Conservation (phyloP, 257 asterid genomes). For the Fraxinus anomala region DNA sequence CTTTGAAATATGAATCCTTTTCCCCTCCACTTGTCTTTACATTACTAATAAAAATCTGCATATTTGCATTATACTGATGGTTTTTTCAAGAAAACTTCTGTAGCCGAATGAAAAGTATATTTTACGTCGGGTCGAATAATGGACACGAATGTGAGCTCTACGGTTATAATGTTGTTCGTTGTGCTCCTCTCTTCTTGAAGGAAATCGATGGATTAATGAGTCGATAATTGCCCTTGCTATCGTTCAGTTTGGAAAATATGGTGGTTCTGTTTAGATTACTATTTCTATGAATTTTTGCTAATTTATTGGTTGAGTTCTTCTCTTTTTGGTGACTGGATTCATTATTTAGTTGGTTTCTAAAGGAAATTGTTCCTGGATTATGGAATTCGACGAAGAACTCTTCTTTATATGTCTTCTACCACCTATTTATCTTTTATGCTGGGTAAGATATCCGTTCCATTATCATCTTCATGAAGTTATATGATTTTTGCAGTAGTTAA, state of each 20-base stretch:
- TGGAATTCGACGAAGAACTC: constrained; percentile 68
- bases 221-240: constrained; percentile 55
- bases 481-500: no score
- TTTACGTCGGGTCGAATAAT: no score
- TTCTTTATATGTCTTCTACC: constrained; percentile 81
- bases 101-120: no score
- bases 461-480: no score
- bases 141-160: no score
- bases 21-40: no score
- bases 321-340: constrained; percentile 32
- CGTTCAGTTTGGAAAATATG: constrained; percentile 26
- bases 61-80: no score
- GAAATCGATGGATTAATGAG: constrained; percentile 62
- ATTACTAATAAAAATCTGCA: no score
- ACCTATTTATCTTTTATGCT: constrained; percentile 79
- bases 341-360: constrained; percentile 44
- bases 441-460: constrained; percentile 40
- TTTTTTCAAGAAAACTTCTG: no score
- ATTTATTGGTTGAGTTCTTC: neutral
- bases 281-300: neutral
- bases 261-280: no score
- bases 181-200: constrained; percentile 60
- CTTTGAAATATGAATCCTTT: no score
- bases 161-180: constrained; percentile 47
- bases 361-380: constrained; percentile 55